Base-by-base conservation (phyloP, 83 land plant genomes). In the Diphasiastrum complanatum region DNA sequence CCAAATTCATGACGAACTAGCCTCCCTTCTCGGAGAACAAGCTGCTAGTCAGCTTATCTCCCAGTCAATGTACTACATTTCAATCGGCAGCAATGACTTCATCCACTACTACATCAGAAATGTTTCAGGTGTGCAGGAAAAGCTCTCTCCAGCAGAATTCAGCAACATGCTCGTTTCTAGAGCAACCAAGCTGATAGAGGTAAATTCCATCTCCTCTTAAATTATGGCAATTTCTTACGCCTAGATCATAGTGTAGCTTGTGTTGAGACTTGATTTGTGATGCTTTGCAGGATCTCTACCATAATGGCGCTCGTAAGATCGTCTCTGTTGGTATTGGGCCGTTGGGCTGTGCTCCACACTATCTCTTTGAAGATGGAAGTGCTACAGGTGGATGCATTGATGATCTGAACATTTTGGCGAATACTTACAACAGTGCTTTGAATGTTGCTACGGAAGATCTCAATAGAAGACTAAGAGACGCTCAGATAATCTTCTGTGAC, bases 281-380 rank as follows among this genome's bases (percentile, higher is more conserved):
- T 20, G 1, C 19, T 20, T 27, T 62, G 60, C 84, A 84, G 89
- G 79, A 77, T 29, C 31, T 90, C 62, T 81, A 87, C 72, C 51
- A 75, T 48, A 25, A 57, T 6, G 79, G 81, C 69, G 84, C 68
- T 6, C 70, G 85, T 33, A 83, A 77, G 63, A 56, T 89, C 45
- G 91, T 86, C 5, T 62, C 75, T 16, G 75, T 83, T 65, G 96
- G 96, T 18, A 57, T 86, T 37, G 82, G 85, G 12, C 91, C 96
- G 5, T 55, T 89, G 18, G 96, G 92, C 4, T 89, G 96, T 57
- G 72, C 87, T 48, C 96, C 96, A 10, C 68, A 78, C 65, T 89
- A n/a, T n/a, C n/a, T 78, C 68, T 65, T 83, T 64, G 81, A 73
- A 69, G 66, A 72, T 47, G 57, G 63, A 30, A 81, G 87, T 38